Evolutionary conservation across 164 flowering plant genomes (phyloP), one percentile per base, ranked within the genome.

Genomic region (Liquidambar formosana): DNA sequence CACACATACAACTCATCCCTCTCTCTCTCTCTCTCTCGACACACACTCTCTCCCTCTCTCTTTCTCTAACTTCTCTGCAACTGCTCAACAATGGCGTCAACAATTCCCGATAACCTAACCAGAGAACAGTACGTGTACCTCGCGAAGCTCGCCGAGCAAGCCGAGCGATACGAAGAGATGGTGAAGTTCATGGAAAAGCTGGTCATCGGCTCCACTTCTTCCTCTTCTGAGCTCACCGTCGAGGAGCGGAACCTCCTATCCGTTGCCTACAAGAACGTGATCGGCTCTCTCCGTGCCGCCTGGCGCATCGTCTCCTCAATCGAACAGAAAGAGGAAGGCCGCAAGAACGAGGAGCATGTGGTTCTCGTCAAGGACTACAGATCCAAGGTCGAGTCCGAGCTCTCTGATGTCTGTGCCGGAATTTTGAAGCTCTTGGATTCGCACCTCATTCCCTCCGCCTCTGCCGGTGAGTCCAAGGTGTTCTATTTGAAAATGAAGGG

Each of bases 161-260:
- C 93, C 23, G 94, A 91, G 75, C 81, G 97, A 10, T 91, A 91
- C 75, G 97, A 91, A 57, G 97, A 91, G 82, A 92, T 92, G 97
- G 93, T 82, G 18, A 65, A 76, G 66, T 87, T 81, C 86, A 88
- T 89, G 93, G 85, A 87, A 64, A 87, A 82, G 76, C 87, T 92
- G 19, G 92, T 90, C 25, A 61, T 79, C 43, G 70, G 69, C 47
- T 52, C 82, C 16, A 61, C 85, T 2, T 68, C 81, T 4, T 67
- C 84, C 10, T 75, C 66, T 10, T 61, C 70, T 15, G 95, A 92
- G 80, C 90, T 87, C 58, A 84, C 88, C 19, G 90, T 88, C 18
- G 95, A 89, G 81, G 97, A 92, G 75, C 85, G 97, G 1, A 89
- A 88, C 77, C 93, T 92, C 41, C 80, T 89, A 46, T 89, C 95